Evolutionary conservation across 768 basidiomycete genomes (phyloP).

Genomic region (Trametes cingulata): DNA sequence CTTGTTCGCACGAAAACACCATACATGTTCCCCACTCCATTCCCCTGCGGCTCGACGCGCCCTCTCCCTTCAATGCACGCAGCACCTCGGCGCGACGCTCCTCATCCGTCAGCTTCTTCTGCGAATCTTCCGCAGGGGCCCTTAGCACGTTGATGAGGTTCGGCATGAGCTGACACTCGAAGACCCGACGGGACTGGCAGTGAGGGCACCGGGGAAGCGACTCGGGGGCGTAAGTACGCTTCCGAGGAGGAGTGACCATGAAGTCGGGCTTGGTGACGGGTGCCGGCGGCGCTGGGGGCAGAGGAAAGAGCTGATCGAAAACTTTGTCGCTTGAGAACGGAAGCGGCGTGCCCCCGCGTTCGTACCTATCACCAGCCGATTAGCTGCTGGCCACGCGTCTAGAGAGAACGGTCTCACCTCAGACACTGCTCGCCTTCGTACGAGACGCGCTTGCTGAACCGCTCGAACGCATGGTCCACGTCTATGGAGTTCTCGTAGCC

Average conservation of each 20-base stretch:
- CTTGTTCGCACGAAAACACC: slow-evolving; percentile 83
- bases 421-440: slow-evolving; percentile 83
- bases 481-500: slow-evolving; percentile 79
- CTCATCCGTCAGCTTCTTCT: slow-evolving; percentile 54
- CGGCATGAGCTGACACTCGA: slow-evolving; percentile 95
- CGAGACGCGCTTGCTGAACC: slow-evolving; percentile 72
- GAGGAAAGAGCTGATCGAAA: slow-evolving; percentile 75
- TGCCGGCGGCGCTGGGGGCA: slow-evolving; percentile 39
- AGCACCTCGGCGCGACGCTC: slow-evolving; percentile 67
- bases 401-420: slow-evolving; percentile 51
- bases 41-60: slow-evolving; percentile 47
- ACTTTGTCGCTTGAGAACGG: slow-evolving; percentile 81
- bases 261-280: slow-evolving; percentile 64
- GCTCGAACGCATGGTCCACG: slow-evolving; percentile 84
- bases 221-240: slow-evolving; percentile 53
- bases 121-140: slow-evolving; percentile 29
- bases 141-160: slow-evolving; percentile 82
- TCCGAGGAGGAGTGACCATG: slow-evolving; percentile 48
- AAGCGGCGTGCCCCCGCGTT: slow-evolving; percentile 80
- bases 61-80: slow-evolving; percentile 50
- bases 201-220: slow-evolving; percentile 61
- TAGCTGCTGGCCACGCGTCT: background rate
- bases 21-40: slow-evolving; percentile 97
- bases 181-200: slow-evolving; percentile 70
- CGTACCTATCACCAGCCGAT: slow-evolving; percentile 60